These are phyloP conservation scores for Botrytis hyacinthi DNA, from an alignment of 2,329 filamentous ascomycete genomes.

Conservation along the genomic window DNA sequence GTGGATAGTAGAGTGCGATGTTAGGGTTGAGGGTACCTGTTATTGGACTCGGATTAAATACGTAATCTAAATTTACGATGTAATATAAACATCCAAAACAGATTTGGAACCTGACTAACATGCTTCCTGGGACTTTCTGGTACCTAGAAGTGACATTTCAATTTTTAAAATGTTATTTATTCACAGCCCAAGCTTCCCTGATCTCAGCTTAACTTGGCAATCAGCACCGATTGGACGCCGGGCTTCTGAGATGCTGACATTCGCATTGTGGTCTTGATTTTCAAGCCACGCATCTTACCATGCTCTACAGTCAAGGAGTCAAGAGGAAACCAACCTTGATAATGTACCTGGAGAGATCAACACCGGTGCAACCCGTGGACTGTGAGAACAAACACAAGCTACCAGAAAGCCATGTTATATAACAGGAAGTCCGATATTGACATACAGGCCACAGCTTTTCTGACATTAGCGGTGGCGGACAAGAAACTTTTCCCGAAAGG, in stretches of 20 bases:
- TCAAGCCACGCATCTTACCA: neutral
- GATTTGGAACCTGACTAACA: conserved; percentile 3
- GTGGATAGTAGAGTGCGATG: neutral
- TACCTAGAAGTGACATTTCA: neutral
- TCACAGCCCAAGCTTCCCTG: neutral
- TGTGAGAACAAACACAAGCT: neutral
- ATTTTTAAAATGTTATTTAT: neutral
- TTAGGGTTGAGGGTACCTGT: neutral
- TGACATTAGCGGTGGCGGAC: neutral
- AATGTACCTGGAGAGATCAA: neutral
- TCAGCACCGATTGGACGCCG: conserved; percentile 2
- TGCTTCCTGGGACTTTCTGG: neutral
- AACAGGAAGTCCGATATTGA: neutral
- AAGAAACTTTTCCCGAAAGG: neutral
- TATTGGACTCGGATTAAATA: neutral
- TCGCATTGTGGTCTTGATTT: neutral
- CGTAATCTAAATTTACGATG: neutral
- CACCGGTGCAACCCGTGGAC: neutral
- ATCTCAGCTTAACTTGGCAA: conserved; percentile 15
- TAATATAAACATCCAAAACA: neutral
- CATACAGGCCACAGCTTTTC: neutral
- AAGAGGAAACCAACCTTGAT: neutral
- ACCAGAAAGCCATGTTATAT: neutral
- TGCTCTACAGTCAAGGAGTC: neutral
- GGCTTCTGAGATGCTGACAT: neutral